These are phyloP conservation scores for Orbilia oligospora DNA, from an alignment of 2,329 filamentous ascomycete species.

Conservation along the genomic window DNA sequence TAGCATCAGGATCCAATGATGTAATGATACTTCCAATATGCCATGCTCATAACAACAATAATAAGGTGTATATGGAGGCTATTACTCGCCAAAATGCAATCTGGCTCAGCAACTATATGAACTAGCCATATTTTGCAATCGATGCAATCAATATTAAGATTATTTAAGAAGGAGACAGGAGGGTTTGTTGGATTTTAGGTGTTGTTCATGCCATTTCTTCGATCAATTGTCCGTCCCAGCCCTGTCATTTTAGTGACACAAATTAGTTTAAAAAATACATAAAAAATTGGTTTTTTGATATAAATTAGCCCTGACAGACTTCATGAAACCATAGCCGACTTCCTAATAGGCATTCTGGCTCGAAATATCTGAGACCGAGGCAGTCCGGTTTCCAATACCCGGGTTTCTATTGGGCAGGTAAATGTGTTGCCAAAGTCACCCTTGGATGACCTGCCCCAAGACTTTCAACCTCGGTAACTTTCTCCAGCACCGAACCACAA, in stretches of 20 bases:
- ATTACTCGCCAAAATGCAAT: background rate
- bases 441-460: conserved; percentile 17
- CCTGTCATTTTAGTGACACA: background rate
- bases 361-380: conserved; percentile 25
- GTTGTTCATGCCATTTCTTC: background rate
- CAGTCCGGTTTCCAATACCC: conserved; percentile 42
- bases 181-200: conserved; percentile 10
- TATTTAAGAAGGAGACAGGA: too few species aligned
- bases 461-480: conserved; percentile 60
- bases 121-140: background rate
- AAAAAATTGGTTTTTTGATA: background rate
- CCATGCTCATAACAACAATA: background rate
- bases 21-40: background rate
- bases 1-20: background rate
- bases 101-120: background rate
- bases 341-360: background rate
- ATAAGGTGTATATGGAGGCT: background rate
- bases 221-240: too few species aligned
- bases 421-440: conserved; percentile 15
- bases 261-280: background rate
- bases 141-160: background rate
- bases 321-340: background rate
- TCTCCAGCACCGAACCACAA: conserved; percentile 16
- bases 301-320: background rate
- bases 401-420: conserved; percentile 37